Conservation (phyloP, 192 early-diverging fungal species). For the Rhizoclosmatium globosum region DNA sequence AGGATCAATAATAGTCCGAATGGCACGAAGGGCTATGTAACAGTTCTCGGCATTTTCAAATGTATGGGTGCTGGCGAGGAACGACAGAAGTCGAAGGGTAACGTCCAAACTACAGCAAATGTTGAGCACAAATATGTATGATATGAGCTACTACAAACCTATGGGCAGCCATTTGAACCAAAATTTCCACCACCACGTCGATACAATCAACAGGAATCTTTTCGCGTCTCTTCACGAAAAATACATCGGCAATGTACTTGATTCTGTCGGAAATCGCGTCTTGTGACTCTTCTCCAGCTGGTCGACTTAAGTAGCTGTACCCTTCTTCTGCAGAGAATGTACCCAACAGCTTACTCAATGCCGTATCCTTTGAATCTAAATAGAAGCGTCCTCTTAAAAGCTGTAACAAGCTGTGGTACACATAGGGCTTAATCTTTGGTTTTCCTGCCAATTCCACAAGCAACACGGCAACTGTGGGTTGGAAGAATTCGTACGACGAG, state of each 20-base stretch:
- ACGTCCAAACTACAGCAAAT: conserved; percentile 40
- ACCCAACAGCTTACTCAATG: conserved; percentile 36
- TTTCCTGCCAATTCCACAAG: conserved; percentile 46
- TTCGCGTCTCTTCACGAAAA: conserved; percentile 50
- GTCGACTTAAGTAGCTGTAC: conserved; percentile 44
- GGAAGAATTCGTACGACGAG: conserved; percentile 51
- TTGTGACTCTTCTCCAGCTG: conserved; percentile 47
- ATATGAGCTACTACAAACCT: conserved; percentile 29
- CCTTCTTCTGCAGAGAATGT: conserved; percentile 37
- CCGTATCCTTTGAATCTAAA: conserved; percentile 49
- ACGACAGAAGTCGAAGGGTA: conserved; percentile 44
- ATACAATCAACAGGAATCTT: conserved; percentile 48
- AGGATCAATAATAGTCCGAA: conserved; percentile 54
- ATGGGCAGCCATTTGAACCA: conserved; percentile 61
- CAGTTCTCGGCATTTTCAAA: conserved; percentile 40
- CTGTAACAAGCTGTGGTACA: conserved; percentile 53
- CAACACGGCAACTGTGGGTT: conserved; percentile 43
- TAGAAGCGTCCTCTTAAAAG: conserved; percentile 57
- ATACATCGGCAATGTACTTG: conserved; percentile 52
- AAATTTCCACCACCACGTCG: conserved; percentile 51
- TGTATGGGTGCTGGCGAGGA: conserved; percentile 39
- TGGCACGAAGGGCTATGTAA: conserved; percentile 53
- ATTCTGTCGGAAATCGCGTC: conserved; percentile 47
- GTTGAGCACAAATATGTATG: background rate
- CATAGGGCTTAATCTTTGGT: conserved; percentile 45